These are phyloP conservation scores for Monilinia polystroma DNA, from an alignment of 2,329 filamentous ascomycete species.

Conservation along the genomic window DNA sequence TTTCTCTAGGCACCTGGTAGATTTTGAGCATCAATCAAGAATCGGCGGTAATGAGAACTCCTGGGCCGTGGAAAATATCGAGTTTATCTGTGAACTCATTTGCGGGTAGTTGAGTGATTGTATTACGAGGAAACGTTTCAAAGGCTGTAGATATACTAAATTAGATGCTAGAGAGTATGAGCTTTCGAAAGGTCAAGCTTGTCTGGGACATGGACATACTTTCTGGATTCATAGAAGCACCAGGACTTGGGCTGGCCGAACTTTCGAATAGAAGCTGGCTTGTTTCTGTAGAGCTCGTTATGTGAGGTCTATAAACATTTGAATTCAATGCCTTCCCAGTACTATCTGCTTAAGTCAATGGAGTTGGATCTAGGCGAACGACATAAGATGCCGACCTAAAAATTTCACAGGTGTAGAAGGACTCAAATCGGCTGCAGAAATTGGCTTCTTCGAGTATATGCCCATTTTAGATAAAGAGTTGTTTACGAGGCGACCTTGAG, in stretches of 20 bases:
- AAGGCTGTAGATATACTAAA: background rate
- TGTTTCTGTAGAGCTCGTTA: background rate
- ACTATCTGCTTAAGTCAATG: background rate
- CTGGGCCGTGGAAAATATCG: conserved; percentile 17
- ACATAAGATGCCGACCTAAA: too few relatives aligned
- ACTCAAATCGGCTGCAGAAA: background rate
- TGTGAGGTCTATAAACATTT: background rate
- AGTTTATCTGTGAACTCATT: background rate
- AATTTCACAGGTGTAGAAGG: background rate
- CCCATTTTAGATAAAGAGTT: background rate
- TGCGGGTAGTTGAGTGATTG: background rate
- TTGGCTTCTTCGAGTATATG: background rate
- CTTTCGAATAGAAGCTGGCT: background rate
- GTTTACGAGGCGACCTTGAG: background rate
- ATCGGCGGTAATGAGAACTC: conserved; percentile 16
- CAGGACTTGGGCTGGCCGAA: background rate
- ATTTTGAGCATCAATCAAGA: background rate
- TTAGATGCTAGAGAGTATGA: background rate
- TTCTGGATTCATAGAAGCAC: background rate
- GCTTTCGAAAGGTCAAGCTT: background rate
- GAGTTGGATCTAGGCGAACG: too few relatives aligned
- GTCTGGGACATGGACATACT: background rate
- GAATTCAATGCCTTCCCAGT: background rate
- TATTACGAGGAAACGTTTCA: background rate
- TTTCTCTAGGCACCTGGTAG: conserved; percentile 18